Base-by-base conservation (phyloP, 768 basidiomycete genomes). In the Kwoniella dejecticola region DNA sequence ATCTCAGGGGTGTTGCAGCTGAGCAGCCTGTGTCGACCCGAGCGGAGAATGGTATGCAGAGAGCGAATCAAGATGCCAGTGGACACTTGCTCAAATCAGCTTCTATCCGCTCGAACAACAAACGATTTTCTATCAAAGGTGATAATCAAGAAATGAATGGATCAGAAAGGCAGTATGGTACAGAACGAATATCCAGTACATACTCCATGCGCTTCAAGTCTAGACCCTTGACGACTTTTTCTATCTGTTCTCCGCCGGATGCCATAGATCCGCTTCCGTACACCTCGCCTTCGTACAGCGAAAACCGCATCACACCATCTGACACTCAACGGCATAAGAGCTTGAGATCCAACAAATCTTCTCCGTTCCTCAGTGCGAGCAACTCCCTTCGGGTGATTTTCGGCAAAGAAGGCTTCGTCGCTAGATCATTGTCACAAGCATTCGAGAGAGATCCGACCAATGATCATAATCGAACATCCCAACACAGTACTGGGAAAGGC, bases 231-330 rank as follows among this genome's bases (percentile, higher is more conserved):
- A 54, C 61, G 23, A 53, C 66, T 2, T 42, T 67, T 60, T 60
- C 63, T 3, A 33, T 72, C 4, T 72, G 70, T 44, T 69, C 67
- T 11, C 70, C 70, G 13, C 47, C 65, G 3, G 63, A 64, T 27
- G 70, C 67, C 2, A 67, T 72, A 33, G 70, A 72, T 17, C 67
- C 70, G 5, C 38, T 72, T 1, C 70, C 62, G 1, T 11, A 4
- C 23, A 47, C 36, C 19, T 47, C 56, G 26, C 49, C 57, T 19
- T 24, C 7, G 7, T 36, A 15, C 15, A 15, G 7, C 15, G 33
- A 36, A 36, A 15, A 15, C 15, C 33, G 33, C 7, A 36, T 7
- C 33, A 36, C 33, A 36, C 33, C 33, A 36, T 36, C 33, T 7
- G 15, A 7, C 15, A 7, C 33, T 36, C 33, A 36, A 36, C 33